Conservation (phyloP, 1,139 yeast genomes). For the Blastobotrys aristatus region DNA sequence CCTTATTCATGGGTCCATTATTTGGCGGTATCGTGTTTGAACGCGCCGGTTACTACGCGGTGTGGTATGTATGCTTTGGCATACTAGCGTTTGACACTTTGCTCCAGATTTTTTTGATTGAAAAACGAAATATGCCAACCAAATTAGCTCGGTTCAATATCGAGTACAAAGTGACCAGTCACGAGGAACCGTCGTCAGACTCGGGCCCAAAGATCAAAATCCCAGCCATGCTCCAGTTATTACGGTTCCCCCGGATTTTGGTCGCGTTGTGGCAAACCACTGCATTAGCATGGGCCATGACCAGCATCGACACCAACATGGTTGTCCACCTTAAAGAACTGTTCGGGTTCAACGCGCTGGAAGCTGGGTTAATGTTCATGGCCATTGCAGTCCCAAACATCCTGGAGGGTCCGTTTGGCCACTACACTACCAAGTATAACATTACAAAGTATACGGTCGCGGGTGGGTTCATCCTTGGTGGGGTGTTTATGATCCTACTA, state of each 20-base stretch:
- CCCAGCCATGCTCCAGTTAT: slow-evolving; percentile 12
- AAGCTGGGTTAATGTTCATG: slow-evolving; percentile 33
- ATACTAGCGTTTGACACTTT: slow-evolving; percentile 31
- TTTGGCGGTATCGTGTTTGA: slow-evolving; percentile 37
- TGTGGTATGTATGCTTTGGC: slow-evolving; percentile 33
- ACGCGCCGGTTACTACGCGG: slow-evolving; percentile 34
- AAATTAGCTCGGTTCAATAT: slow-evolving; percentile 12
- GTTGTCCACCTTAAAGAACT: slow-evolving; percentile 32
- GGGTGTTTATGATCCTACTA: slow-evolving; percentile 29
- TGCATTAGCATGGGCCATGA: slow-evolving; percentile 31
- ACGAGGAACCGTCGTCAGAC: background rate
- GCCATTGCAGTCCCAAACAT: slow-evolving; percentile 34
- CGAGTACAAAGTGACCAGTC: background rate
- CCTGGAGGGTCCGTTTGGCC: slow-evolving; percentile 34
- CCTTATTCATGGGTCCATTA: slow-evolving; percentile 34
- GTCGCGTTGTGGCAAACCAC: slow-evolving; percentile 28
- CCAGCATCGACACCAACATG: slow-evolving; percentile 34
- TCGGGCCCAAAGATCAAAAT: background rate
- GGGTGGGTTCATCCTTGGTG: slow-evolving; percentile 26
- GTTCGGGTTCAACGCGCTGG: slow-evolving; percentile 31
- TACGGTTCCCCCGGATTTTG: slow-evolving; percentile 25
- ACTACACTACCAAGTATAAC: slow-evolving; percentile 31
- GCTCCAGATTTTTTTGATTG: slow-evolving; percentile 34
- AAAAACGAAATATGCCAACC: slow-evolving; percentile 15
- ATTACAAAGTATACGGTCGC: slow-evolving; percentile 27